These are phyloP conservation scores for Zygosaccharomyces sapae DNA, from an alignment of 1,139 yeast species.

Conservation along the genomic window DNA sequence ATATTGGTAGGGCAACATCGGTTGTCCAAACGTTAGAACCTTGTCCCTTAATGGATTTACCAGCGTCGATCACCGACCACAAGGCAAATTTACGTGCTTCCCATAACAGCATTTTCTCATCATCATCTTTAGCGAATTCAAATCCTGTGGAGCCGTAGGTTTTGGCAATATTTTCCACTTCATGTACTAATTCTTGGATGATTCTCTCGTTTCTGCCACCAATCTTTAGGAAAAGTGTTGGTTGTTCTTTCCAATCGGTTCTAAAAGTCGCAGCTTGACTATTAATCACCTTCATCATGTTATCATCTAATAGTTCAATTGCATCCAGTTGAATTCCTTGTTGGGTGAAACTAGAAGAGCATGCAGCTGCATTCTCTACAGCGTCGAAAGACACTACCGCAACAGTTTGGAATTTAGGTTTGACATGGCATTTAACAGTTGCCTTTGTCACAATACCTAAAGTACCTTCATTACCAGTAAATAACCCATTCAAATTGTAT, in stretches of 20 bases:
- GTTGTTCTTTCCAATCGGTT: constrained; percentile 68
- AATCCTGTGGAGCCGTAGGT: constrained; percentile 13
- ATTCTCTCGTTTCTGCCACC: constrained; percentile 56
- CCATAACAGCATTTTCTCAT: constrained; percentile 73
- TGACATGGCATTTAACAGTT: constrained; percentile 62
- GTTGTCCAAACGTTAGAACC: constrained; percentile 77
- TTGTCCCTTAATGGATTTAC: constrained; percentile 45
- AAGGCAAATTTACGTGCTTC: constrained; percentile 82
- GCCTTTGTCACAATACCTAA: constrained; percentile 72
- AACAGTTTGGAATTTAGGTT: constrained; percentile 58
- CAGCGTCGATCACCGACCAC: constrained; percentile 79
- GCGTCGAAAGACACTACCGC: constrained; percentile 63
- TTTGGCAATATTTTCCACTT: constrained; percentile 52
- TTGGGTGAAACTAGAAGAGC: constrained; percentile 59
- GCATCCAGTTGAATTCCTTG: constrained; percentile 66
- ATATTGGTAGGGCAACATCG: constrained; percentile 84
- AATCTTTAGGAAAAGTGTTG: constrained; percentile 73
- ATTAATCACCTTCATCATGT: constrained; percentile 67
- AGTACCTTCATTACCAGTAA: constrained; percentile 75
- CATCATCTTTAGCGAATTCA: constrained; percentile 59
- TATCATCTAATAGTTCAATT: constrained; percentile 59
- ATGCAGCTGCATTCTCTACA: constrained; percentile 59
- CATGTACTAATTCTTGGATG: constrained; percentile 53
- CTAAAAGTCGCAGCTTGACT: constrained; percentile 55
- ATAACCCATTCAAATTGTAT: constrained; percentile 67